Conservation (phyloP, 768 basidiomycete genomes). For the Tricholoma bakamatsutake region DNA sequence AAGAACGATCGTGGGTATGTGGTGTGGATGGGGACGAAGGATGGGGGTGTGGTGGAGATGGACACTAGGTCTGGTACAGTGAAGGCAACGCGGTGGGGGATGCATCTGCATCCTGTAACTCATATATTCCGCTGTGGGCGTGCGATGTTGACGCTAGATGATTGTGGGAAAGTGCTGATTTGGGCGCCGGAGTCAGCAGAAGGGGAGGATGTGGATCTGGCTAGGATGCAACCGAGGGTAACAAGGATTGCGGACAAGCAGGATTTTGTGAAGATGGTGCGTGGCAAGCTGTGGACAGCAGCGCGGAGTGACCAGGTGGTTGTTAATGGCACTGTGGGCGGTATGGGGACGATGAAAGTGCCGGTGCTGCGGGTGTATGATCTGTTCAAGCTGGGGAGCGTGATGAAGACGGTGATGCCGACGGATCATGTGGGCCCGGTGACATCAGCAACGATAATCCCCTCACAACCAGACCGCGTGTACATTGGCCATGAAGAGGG, state of each 20-base stretch:
- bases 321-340: conserved; percentile 18
- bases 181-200: conserved; percentile 48
- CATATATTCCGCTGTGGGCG: conserved; percentile 69
- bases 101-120: conserved; percentile 62
- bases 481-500: conserved; percentile 94
- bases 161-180: conserved; percentile 74
- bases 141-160: conserved; percentile 79
- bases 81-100: conserved; percentile 49
- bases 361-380: conserved; percentile 85
- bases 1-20: conserved; percentile 50
- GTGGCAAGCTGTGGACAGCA: conserved; percentile 81
- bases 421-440: conserved; percentile 76
- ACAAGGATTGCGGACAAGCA: conserved; percentile 75
- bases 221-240: conserved; percentile 46
- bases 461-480: conserved; percentile 57
- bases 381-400: conserved; percentile 51
- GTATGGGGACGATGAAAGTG: conserved; percentile 33
- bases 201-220: conserved; percentile 39
- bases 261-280: conserved; percentile 71
- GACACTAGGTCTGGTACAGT: conserved; percentile 61
- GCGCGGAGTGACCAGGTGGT: conserved; percentile 46
- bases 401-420: conserved; percentile 51
- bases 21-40: conserved; percentile 88
- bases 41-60: conserved; percentile 81
- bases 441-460: conserved; percentile 72